These are phyloP conservation scores for Penicillium salamii DNA, from an alignment of 495 filamentous ascomycete genomes.

Conservation along the genomic window DNA sequence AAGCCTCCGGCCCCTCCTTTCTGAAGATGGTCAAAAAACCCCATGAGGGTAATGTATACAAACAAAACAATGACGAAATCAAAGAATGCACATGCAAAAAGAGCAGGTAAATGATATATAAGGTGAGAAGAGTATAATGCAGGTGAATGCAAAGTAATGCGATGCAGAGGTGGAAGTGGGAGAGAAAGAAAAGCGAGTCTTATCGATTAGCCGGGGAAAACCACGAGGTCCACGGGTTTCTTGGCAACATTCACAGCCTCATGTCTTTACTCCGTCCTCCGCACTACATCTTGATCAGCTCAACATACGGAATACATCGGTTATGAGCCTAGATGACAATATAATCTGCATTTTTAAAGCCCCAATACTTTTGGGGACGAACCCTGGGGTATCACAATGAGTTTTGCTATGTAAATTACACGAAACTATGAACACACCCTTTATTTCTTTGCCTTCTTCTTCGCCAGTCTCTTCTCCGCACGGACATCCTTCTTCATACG, in stretches of 20 bases:
- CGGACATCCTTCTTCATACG: constrained; percentile 98
- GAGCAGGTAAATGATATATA: constrained; percentile 14
- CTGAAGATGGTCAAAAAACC: constrained; percentile 56
- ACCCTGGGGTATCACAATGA: constrained; percentile 16
- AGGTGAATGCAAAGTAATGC: constrained; percentile 3
- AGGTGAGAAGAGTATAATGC: constrained; percentile 13
- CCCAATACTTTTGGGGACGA: not conserved
- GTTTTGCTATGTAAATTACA: constrained; percentile 15
- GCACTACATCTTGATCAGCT: too few relatives aligned
- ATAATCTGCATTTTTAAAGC: not conserved
- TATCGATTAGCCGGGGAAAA: constrained; percentile 29
- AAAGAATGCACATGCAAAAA: constrained; percentile 1
- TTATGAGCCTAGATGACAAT: not conserved
- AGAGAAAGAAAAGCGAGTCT: constrained; percentile 10
- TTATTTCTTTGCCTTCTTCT: constrained; percentile 51
- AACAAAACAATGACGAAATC: constrained; percentile 6
- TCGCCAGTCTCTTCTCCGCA: constrained; percentile 78
- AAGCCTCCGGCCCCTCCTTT: constrained; percentile 50
- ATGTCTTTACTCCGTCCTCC: too few relatives aligned
- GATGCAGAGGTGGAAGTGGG: constrained; percentile 1
- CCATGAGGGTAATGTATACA: constrained; percentile 37
- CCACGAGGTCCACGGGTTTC: constrained; percentile 11
- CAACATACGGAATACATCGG: too few relatives aligned
- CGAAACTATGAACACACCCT: constrained; percentile 15
- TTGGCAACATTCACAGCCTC: constrained; percentile 1